Evolutionary conservation across 805 yeast genomes (phyloP), one percentile per base, ranked within the genome.

Genomic region (Soucietia sequanensis): DNA sequence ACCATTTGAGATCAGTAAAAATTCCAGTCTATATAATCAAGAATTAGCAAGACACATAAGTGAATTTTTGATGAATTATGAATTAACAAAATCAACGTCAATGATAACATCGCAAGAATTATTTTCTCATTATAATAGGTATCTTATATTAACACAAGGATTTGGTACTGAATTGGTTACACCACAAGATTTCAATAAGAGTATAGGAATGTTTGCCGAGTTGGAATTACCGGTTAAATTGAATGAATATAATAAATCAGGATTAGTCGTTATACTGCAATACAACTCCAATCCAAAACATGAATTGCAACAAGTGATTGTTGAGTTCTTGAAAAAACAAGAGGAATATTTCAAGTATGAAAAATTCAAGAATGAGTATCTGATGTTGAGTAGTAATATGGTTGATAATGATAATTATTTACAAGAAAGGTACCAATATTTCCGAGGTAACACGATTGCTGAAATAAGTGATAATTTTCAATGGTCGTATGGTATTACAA

Each of bases 11-110:
- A 63, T 64, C 54, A 42, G 56, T 42, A 62, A 58, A 37, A 48
- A 42, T 2, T 60, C 68, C 5, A 37, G 51, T 10, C 46, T 71
- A n/a, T 76, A 73, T 40, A 60, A 74, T 19, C 77, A 78, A 39
- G 96, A 88, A 48, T 62, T 88, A 12, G 76, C 96, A 0, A 70
- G 95, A 34, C 90, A 87, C 49, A 53, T 91, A 3, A 80, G 87
- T 26, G 95, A 85, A 47, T 89, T 78, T 55, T 62, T 85, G 42
- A 49, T 50, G 5, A 58, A 41, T 24, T 50, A 42, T 28, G 58
- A 53, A 35, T 50, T 68, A 28, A 55, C 60, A 3, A 52, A 47
- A 28, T 32, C 41, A 4, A 57, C 68, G 3, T 56, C 70, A 5
- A 67, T 68, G 63, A 54, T 64, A 17, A 63, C 74, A 4, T 38